Conservation (phyloP, 2,329 filamentous ascomycete species). For the Talaromyces sp. region DNA sequence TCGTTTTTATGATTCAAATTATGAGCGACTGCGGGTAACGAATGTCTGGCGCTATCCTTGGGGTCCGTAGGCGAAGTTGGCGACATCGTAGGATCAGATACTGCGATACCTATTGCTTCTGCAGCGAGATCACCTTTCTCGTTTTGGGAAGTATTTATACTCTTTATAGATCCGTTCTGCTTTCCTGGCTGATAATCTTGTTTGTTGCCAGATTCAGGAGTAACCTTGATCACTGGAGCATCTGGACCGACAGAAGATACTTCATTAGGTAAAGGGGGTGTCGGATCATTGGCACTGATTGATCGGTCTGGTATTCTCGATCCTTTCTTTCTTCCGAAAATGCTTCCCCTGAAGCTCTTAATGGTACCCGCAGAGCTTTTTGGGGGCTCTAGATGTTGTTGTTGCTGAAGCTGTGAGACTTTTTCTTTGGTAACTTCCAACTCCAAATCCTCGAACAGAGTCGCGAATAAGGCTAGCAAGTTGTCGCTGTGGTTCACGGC, state of each 20-base stretch:
- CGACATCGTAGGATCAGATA: constrained; percentile 24
- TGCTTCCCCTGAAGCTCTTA: constrained; percentile 67
- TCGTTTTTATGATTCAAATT: constrained; percentile 36
- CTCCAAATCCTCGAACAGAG: constrained; percentile 68
- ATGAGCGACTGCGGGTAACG: constrained; percentile 33
- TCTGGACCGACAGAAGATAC: constrained; percentile 27
- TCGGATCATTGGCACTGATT: constrained; percentile 35
- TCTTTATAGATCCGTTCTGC: constrained; percentile 5
- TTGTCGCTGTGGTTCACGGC: constrained; percentile 88
- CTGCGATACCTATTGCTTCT: constrained; percentile 28
- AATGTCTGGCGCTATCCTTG: constrained; percentile 30
- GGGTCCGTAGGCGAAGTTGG: constrained; percentile 21
- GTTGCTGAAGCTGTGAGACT: constrained; percentile 37
- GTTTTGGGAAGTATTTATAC: background rate
- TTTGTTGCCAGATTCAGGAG: constrained; percentile 47
- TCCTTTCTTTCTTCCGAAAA: constrained; percentile 65
- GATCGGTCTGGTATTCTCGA: constrained; percentile 42
- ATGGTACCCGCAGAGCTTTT: constrained; percentile 68
- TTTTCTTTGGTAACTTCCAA: constrained; percentile 34
- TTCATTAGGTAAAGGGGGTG: constrained; percentile 24
- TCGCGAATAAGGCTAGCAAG: constrained; percentile 73
- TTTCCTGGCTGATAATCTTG: constrained; percentile 25
- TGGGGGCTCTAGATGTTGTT: constrained; percentile 52
- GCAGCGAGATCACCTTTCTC: constrained; percentile 14
- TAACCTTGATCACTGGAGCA: constrained; percentile 73